Conservation (phyloP, 352 stramenopile genomes). For the Pythium brachiatum region DNA sequence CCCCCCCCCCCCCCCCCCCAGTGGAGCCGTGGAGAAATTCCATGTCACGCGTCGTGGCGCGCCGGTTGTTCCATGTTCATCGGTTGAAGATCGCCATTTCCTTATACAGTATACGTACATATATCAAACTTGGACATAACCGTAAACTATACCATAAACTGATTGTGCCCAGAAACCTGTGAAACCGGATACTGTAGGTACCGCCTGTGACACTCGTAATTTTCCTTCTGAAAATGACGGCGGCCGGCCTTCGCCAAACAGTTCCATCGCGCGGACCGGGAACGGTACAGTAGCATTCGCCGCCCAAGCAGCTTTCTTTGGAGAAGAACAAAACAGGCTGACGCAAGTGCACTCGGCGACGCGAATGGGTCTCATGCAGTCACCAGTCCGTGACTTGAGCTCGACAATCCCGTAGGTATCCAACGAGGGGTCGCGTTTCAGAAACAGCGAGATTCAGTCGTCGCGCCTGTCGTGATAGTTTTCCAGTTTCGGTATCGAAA, state of each 20-base stretch:
- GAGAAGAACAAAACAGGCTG: background rate
- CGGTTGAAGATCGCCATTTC: background rate
- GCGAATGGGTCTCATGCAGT: background rate
- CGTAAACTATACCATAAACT: background rate
- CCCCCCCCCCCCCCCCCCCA: too few species aligned
- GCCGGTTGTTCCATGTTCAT: constrained; percentile 65
- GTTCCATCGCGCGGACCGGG: too few species aligned
- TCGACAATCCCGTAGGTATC: background rate
- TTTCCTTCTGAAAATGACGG: background rate
- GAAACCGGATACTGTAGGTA: background rate
- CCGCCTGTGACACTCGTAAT: background rate
- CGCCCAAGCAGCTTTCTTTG: background rate
- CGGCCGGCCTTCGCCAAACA: too few species aligned
- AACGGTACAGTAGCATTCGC: background rate
- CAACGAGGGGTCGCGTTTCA: background rate
- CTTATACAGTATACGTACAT: background rate
- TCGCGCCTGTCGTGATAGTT: background rate
- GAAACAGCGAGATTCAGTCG: background rate
- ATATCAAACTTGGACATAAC: background rate
- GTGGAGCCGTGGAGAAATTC: too few species aligned
- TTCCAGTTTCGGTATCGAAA: background rate
- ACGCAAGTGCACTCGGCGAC: background rate
- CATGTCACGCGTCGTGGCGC: too few species aligned
- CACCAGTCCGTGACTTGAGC: background rate
- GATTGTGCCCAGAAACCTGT: background rate